Evolutionary conservation across 306 rosid species (phyloP).

Genomic region (Quercus robur): DNA sequence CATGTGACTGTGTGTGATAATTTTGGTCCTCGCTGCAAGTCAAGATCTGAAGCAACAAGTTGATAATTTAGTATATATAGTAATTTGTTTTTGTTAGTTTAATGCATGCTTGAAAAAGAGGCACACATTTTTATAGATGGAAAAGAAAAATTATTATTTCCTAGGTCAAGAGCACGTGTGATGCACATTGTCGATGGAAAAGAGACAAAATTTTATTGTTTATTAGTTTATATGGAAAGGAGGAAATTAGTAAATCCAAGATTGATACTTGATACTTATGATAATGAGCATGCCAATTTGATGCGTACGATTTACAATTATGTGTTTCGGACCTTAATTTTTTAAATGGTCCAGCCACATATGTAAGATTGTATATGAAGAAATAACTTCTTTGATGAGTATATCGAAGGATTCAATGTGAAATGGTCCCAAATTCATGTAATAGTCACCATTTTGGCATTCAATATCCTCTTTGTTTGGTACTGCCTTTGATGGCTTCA

Average conservation of each 20-base stretch:
- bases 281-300: conserved; percentile 2
- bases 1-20: not conserved
- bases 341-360: conserved; percentile 21
- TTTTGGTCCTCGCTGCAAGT: not conserved
- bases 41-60: conserved; percentile 18
- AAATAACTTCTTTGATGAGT: not conserved
- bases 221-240: conserved; percentile 33
- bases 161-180: conserved; percentile 58
- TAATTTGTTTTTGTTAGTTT: not conserved
- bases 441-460: not conserved
- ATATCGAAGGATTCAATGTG: not conserved
- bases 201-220: conserved; percentile 37
- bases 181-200: conserved; percentile 46
- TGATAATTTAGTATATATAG: not conserved
- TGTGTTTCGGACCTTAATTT: conserved; percentile 19
- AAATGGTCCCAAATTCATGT: not conserved
- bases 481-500: too few relatives aligned
- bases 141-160: conserved; percentile 22
- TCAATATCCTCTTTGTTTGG: not conserved
- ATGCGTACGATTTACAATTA: conserved; percentile 25
- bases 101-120: conserved; percentile 9
- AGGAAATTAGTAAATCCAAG: conserved; percentile 17
- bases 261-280: not conserved
- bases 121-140: conserved; percentile 47
- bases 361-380: conserved; percentile 2